phyloP scores from a whole-genome alignment of 1,284 basidiomycete genomes.

The Sphagnurus paluster region DNA sequence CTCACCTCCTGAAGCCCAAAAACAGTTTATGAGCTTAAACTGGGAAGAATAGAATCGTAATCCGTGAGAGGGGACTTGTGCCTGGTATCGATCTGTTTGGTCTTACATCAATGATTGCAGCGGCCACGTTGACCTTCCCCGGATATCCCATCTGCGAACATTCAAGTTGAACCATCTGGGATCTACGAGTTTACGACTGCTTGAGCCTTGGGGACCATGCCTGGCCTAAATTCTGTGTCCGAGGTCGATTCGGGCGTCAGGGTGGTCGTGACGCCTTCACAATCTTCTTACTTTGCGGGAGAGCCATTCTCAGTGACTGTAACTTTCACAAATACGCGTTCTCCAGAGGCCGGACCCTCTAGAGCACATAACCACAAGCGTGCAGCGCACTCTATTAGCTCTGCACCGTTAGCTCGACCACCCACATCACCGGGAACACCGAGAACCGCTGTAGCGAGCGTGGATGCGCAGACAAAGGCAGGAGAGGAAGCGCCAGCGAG shows the following conservation, averaged over 20 bases:
- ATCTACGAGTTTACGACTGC: no score
- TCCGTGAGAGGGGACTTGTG: no score
- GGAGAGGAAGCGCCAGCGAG: slow-evolving; percentile 24
- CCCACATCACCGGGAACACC: slow-evolving; percentile 76
- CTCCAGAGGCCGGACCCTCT: slow-evolving; percentile 42
- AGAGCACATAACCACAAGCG: slow-evolving; percentile 53
- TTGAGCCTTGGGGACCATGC: no score
- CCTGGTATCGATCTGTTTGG: slow-evolving; percentile 6
- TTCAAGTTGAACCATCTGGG: no score
- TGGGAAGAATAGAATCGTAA: no score
- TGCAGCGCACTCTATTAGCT: slow-evolving; percentile 73
- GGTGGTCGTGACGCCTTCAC: slow-evolving; percentile 72
- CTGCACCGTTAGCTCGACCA: slow-evolving; percentile 69
- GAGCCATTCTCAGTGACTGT: slow-evolving; percentile 85
- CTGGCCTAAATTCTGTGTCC: slow-evolving; percentile 12
- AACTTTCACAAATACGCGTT: slow-evolving; percentile 83
- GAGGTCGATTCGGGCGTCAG: slow-evolving; percentile 39
- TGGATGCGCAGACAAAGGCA: slow-evolving; percentile 22
- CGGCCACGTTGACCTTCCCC: slow-evolving; percentile 7
- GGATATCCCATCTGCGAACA: no score
- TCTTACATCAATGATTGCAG: slow-evolving; percentile 4
- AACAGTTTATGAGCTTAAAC: no score
- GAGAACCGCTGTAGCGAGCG: slow-evolving; percentile 36
- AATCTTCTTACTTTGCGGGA: slow-evolving; percentile 92
- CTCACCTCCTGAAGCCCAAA: no score